Conservation (phyloP, 371 early-diverging fungal genomes). For the Syncephalis fuscata region DNA sequence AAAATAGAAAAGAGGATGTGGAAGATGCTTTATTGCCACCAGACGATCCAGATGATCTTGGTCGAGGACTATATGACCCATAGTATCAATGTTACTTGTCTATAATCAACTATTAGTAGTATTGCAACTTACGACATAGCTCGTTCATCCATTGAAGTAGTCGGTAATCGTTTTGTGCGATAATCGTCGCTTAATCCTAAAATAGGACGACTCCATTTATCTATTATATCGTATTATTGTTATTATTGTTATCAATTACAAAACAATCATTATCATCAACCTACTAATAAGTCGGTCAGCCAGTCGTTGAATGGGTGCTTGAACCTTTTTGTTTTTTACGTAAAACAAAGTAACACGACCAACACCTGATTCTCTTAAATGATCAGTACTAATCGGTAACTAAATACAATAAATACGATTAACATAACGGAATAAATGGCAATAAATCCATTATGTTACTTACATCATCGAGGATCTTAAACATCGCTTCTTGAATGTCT, state of each 20-base stretch:
- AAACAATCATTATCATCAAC: slow-evolving; percentile 3
- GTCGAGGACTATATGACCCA: no score
- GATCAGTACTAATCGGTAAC: slow-evolving; percentile 71
- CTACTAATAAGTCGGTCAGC: slow-evolving; percentile 66
- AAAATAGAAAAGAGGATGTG: no score
- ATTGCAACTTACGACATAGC: no score
- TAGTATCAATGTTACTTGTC: no score
- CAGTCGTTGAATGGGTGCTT: slow-evolving; percentile 46
- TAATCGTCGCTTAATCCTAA: slow-evolving; percentile 62
- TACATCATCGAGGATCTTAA: slow-evolving; percentile 56
- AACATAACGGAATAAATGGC: background rate
- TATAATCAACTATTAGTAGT: no score
- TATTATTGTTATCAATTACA: background rate
- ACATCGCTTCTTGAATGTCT: slow-evolving; percentile 75
- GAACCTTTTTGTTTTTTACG: slow-evolving; percentile 72
- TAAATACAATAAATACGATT: slow-evolving; percentile 5
- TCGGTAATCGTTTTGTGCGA: slow-evolving; percentile 30
- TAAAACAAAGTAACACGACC: slow-evolving; percentile 94
- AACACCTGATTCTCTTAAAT: slow-evolving; percentile 74
- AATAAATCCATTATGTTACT: background rate
- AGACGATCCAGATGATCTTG: no score
- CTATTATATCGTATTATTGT: slow-evolving; percentile 10
- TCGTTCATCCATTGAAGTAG: background rate
- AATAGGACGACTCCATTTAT: slow-evolving; percentile 79
- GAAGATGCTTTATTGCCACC: no score